Conservation (phyloP, 1,139 yeast genomes). For the Meyerozyma guilliermondii region DNA sequence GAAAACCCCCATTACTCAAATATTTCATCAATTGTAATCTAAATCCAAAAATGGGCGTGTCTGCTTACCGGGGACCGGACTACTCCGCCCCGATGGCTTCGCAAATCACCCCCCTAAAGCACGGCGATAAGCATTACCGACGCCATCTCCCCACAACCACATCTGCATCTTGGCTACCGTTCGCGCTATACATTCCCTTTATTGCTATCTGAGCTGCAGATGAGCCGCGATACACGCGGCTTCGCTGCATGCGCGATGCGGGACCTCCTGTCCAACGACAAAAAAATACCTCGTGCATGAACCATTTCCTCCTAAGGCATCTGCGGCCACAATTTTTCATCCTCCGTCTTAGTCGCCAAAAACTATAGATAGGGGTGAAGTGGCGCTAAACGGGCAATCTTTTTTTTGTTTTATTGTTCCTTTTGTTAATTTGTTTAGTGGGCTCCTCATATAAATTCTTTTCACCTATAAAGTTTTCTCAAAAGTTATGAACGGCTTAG, state of each 20-base stretch:
- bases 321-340: conserved; percentile 1
- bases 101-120: no score
- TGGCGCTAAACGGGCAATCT: background rate
- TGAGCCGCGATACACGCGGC: background rate
- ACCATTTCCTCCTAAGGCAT: background rate
- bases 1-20: background rate
- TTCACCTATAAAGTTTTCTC: background rate
- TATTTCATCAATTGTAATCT: no score
- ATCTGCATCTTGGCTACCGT: background rate
- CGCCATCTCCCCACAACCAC: no score
- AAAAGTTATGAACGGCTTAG: conserved; percentile 10
- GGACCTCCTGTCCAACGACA: background rate
- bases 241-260: background rate
- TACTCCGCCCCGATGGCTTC: no score
- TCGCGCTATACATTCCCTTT: background rate
- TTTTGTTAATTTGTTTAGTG: background rate
- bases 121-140: no score
- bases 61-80: no score
- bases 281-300: background rate
- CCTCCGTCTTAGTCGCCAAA: background rate
- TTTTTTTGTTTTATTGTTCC: background rate
- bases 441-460: background rate
- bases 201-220: no score
- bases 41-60: no score
- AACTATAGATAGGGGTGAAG: background rate